Evolutionary conservation across 192 early-diverging fungal species (phyloP).

Genomic region (Backusella liffmaniae): DNA sequence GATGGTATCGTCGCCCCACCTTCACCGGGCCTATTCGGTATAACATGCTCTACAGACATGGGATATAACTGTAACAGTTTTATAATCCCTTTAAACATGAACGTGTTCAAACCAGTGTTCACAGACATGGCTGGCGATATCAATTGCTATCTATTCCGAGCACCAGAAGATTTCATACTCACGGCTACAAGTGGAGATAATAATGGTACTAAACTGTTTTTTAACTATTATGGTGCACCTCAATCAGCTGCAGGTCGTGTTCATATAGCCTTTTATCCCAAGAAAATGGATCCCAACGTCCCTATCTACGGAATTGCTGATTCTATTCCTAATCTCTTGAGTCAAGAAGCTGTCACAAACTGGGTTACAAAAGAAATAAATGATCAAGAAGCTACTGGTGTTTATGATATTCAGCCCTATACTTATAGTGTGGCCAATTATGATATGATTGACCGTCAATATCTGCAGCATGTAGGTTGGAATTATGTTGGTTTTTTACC

Average conservation of each 20-base stretch:
- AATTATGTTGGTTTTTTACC: conserved; percentile 34
- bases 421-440: conserved; percentile 20
- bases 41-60: conserved; percentile 21
- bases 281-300: conserved; percentile 29
- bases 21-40: neutral
- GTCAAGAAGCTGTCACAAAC: neutral
- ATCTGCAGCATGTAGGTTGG: conserved; percentile 26
- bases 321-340: neutral
- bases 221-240: conserved; percentile 18
- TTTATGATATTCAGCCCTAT: conserved; percentile 23
- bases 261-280: conserved; percentile 24
- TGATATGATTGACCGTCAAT: conserved; percentile 21
- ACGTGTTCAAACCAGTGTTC: conserved; percentile 16
- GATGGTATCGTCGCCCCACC: conserved; percentile 18
- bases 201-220: conserved; percentile 20
- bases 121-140: conserved; percentile 17
- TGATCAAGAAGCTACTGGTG: conserved; percentile 7
- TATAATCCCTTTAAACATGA: conserved; percentile 17
- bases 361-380: conserved; percentile 23
- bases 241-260: conserved; percentile 11
- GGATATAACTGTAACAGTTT: conserved; percentile 23
- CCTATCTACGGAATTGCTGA: conserved; percentile 12
- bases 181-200: conserved; percentile 17
- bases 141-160: conserved; percentile 23
- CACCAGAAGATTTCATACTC: conserved; percentile 16